These are phyloP conservation scores for Adansonia digitata DNA, from an alignment of 345 rosid species.

Conservation along the genomic window DNA sequence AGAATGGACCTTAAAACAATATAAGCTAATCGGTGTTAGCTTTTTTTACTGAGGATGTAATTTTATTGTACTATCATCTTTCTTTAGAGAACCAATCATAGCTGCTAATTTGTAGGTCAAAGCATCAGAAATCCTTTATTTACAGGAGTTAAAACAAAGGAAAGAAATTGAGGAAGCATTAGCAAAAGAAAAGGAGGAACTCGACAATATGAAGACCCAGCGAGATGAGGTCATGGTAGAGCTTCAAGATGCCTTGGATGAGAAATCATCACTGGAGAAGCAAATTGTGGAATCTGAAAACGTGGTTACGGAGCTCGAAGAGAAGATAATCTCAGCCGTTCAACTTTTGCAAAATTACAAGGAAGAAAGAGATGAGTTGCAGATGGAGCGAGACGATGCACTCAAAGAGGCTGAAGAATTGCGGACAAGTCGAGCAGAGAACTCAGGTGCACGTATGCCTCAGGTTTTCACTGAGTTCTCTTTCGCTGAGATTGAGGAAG, in stretches of 20 bases:
- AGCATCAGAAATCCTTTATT: conserved; percentile 48
- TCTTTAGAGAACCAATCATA: neutral
- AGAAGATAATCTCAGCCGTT: conserved; percentile 78
- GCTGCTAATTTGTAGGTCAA: conserved; percentile 40
- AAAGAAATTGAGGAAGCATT: conserved; percentile 60
- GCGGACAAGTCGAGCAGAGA: conserved; percentile 51
- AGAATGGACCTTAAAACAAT: neutral
- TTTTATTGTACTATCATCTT: neutral
- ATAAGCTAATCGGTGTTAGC: neutral
- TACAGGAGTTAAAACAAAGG: conserved; percentile 61
- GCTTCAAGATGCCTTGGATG: conserved; percentile 39
- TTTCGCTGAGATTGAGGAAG: conserved; percentile 65
- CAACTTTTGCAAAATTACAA: conserved; percentile 57
- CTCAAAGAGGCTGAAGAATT: conserved; percentile 82
- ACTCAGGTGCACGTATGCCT: conserved; percentile 37
- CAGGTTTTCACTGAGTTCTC: conserved; percentile 65
- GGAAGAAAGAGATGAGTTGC: conserved; percentile 62
- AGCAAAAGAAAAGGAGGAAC: conserved; percentile 50
- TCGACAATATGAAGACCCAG: conserved; percentile 44
- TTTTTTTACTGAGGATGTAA: neutral
- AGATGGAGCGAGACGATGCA: conserved; percentile 67
- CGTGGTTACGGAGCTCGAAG: conserved; percentile 51
- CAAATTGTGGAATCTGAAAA: conserved; percentile 54
- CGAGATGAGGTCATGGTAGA: conserved; percentile 44
- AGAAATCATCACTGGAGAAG: conserved; percentile 43